A percentile compares a stretch with the other conserved stretches of the same genome.
Evolutionary conservation across 2,329 filamentous ascomycete genomes (phyloP).

Genomic region (Colletotrichum somersetense): DNA sequence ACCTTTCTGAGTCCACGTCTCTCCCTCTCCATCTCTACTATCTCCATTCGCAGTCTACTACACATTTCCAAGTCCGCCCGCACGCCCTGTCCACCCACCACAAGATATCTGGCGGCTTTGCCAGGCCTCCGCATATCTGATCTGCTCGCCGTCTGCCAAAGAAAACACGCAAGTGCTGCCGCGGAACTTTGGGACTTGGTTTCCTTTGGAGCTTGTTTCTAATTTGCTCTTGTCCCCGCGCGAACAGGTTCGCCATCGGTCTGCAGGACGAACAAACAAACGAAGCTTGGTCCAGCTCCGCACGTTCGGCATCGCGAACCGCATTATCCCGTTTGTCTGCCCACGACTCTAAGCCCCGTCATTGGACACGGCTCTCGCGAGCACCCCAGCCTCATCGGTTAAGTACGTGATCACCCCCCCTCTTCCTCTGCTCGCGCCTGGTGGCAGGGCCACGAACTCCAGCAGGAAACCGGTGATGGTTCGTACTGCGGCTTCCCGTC

Average conservation of each 20-base stretch:
- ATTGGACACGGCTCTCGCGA: constrained; percentile 34
- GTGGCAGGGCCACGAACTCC: constrained; percentile 36
- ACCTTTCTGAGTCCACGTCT: constrained; percentile 42
- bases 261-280: constrained; percentile 39
- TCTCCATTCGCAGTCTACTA: constrained; percentile 22
- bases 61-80: constrained; percentile 20
- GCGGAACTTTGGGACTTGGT: constrained; percentile 29
- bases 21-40: constrained; percentile 38
- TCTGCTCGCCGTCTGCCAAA: constrained; percentile 18
- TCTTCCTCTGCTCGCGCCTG: constrained; percentile 18
- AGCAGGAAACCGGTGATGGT: constrained; percentile 39
- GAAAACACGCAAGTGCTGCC: constrained; percentile 28
- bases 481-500: constrained; percentile 33
- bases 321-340: constrained; percentile 39
- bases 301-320: constrained; percentile 36
- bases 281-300: constrained; percentile 37
- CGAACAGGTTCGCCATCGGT: constrained; percentile 41
- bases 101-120: constrained; percentile 11
- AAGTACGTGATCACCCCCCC: constrained; percentile 43
- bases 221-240: constrained; percentile 31
- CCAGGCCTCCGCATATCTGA: constrained; percentile 23
- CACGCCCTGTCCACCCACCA: constrained; percentile 22
- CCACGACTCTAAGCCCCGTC: constrained; percentile 20
- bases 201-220: constrained; percentile 37
- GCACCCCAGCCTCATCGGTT: constrained; percentile 34